phyloP scores from a whole-genome alignment of 2,329 filamentous ascomycete species.

The Colletotrichum noveboracense region DNA sequence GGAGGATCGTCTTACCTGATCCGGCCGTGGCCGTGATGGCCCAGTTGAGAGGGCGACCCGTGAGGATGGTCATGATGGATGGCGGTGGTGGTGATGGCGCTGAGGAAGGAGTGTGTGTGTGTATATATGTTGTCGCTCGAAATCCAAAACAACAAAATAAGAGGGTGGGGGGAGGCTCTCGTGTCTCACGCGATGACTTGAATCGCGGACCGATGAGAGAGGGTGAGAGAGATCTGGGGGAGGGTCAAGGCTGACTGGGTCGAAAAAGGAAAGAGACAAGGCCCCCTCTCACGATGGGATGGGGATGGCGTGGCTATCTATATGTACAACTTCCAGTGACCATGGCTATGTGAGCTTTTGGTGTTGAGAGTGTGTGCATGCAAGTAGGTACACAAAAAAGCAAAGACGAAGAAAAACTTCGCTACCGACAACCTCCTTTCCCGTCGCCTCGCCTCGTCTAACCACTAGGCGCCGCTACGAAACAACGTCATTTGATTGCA shows the following conservation, averaged over 20 bases:
- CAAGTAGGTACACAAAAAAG: neutral
- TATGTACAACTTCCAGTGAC: neutral
- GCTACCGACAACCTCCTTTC: neutral
- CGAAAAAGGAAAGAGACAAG: neutral
- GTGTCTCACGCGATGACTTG: neutral
- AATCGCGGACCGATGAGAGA: neutral
- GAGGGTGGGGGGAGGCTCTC: neutral
- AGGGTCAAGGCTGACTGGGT: neutral
- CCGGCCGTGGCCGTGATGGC: constrained; percentile 40
- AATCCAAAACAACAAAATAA: neutral
- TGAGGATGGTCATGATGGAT: constrained; percentile 25
- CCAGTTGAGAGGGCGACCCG: constrained; percentile 41
- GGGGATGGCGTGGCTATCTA: neutral
- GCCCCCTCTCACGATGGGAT: neutral
- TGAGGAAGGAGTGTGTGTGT: neutral
- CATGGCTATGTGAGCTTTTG: neutral
- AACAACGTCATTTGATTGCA: constrained; percentile 13
- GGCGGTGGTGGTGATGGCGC: neutral
- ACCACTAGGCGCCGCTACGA: neutral
- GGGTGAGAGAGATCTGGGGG: neutral
- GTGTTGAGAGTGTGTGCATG: neutral
- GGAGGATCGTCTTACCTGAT: neutral
- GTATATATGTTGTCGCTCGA: neutral
- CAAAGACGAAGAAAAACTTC: neutral
- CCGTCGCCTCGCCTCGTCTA: neutral